Evolutionary conservation across 352 stramenopile genomes (phyloP).

Genomic region (Phytopythium cucurbitacearum): DNA sequence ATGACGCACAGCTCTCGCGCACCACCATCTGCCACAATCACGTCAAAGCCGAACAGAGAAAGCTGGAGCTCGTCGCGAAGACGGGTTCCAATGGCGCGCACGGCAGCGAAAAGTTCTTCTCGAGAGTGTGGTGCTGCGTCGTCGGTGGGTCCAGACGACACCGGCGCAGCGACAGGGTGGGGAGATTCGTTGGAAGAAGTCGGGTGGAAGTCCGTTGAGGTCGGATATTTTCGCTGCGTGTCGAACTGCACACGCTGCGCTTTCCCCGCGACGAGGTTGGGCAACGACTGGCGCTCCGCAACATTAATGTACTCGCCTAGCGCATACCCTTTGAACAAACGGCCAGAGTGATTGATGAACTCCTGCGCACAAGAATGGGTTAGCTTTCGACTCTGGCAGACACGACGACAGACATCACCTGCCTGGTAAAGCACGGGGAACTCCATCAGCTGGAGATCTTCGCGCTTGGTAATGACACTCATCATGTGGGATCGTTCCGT

Average conservation of each 20-base stretch:
- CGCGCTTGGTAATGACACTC: slow-evolving; percentile 66
- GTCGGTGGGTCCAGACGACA: slow-evolving; percentile 2
- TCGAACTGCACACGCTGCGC: slow-evolving; percentile 70
- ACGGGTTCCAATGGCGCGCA: slow-evolving; percentile 53
- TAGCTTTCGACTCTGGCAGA: not conserved
- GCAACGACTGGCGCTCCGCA: slow-evolving; percentile 67
- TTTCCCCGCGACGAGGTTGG: slow-evolving; percentile 50
- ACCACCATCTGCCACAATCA: slow-evolving; percentile 62
- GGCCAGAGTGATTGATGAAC: slow-evolving; percentile 77
- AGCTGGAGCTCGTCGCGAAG: slow-evolving; percentile 64
- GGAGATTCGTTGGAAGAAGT: not conserved
- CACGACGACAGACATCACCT: not conserved
- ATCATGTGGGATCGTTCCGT: slow-evolving; percentile 83
- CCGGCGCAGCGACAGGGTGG: too few species aligned
- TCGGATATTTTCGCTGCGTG: slow-evolving; percentile 78
- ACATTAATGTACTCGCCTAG: slow-evolving; percentile 72
- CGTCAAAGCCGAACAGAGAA: slow-evolving; percentile 82
- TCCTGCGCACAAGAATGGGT: slow-evolving; percentile 30
- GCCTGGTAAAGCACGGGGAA: slow-evolving; percentile 72
- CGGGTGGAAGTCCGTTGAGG: slow-evolving; percentile 51
- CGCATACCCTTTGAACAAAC: slow-evolving; percentile 84
- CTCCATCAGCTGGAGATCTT: slow-evolving; percentile 53
- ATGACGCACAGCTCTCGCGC: slow-evolving; percentile 64
- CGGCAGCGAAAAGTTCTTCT: slow-evolving; percentile 44
- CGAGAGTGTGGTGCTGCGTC: slow-evolving; percentile 17